These are phyloP conservation scores for Solanum pimpinellifolium DNA, from an alignment of 257 asterid species.

Conservation along the genomic window DNA sequence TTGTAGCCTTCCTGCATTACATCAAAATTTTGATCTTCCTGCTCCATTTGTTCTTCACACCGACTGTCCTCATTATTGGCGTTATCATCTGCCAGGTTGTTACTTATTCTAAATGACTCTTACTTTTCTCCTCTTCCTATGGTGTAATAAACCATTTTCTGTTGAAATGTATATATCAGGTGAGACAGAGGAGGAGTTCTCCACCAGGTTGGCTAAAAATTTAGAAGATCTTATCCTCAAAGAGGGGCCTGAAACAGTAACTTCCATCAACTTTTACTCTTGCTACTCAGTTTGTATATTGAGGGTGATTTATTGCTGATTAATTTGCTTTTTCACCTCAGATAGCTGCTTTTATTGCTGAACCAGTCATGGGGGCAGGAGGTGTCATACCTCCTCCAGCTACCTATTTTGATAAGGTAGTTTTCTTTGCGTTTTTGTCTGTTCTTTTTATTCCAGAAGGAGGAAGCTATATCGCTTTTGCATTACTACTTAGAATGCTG, in stretches of 20 bases:
- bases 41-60: conserved; percentile 85
- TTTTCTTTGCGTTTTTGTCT: neutral
- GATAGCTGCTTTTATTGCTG: conserved; percentile 97
- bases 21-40: conserved; percentile 85
- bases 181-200: conserved; percentile 88
- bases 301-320: neutral
- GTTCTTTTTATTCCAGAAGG: neutral
- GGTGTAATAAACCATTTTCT: neutral
- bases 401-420: conserved; percentile 82
- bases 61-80: conserved; percentile 99
- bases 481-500: neutral
- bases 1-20: conserved; percentile 73
- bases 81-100: conserved; percentile 82
- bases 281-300: neutral
- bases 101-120: neutral
- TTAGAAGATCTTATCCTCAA: conserved; percentile 82
- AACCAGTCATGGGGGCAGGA: conserved; percentile 99
- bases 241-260: conserved; percentile 98
- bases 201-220: conserved; percentile 84
- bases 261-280: neutral
- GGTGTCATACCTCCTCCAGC: conserved; percentile 96
- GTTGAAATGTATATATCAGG: conserved; percentile 23
- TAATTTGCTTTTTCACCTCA: conserved; percentile 12
- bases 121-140: neutral
- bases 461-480: neutral